These are phyloP conservation scores for Starmera caribaea DNA, from an alignment of 805 yeast genomes.

Conservation along the genomic window DNA sequence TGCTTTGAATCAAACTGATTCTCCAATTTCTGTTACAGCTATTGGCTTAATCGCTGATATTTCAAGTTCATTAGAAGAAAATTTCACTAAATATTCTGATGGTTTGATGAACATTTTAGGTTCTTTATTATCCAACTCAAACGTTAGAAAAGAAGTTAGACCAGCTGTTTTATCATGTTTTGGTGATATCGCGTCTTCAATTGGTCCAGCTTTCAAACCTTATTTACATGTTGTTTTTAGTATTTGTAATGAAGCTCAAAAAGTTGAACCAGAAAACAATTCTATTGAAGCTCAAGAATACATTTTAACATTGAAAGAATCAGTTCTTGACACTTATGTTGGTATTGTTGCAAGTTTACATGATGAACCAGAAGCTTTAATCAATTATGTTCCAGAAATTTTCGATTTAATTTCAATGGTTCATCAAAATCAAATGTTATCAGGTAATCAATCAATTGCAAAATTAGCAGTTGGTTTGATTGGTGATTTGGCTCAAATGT, in stretches of 20 bases:
- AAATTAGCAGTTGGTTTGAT: slow-evolving; percentile 83
- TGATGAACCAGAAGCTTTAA: slow-evolving; percentile 53
- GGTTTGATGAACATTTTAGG: slow-evolving; percentile 82
- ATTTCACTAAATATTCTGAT: slow-evolving; percentile 64
- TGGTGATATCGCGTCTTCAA: slow-evolving; percentile 90
- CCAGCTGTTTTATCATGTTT: slow-evolving; percentile 87
- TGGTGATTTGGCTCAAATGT: slow-evolving; percentile 90
- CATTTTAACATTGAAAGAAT: slow-evolving; percentile 59
- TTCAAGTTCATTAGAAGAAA: slow-evolving; percentile 74
- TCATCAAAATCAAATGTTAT: slow-evolving; percentile 49
- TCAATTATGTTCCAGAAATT: slow-evolving; percentile 57
- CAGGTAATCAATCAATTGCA: slow-evolving; percentile 58
- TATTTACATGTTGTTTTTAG: slow-evolving; percentile 74
- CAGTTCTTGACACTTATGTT: slow-evolving; percentile 92
- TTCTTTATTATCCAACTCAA: slow-evolving; percentile 52
- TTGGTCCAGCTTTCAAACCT: slow-evolving; percentile 68
- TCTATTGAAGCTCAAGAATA: slow-evolving; percentile 73
- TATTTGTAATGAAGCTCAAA: slow-evolving; percentile 60
- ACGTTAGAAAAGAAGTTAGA: slow-evolving; percentile 69
- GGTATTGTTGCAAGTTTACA: slow-evolving; percentile 91
- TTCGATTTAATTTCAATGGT: slow-evolving; percentile 58
- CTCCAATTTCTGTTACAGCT: slow-evolving; percentile 79
- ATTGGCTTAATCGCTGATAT: slow-evolving; percentile 94
- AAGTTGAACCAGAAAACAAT: slow-evolving; percentile 52
- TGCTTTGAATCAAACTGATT: slow-evolving; percentile 75